Evolutionary conservation across 345 rosid species (phyloP), one percentile per base, ranked within the genome.

Genomic region (Isatis tinctoria): DNA sequence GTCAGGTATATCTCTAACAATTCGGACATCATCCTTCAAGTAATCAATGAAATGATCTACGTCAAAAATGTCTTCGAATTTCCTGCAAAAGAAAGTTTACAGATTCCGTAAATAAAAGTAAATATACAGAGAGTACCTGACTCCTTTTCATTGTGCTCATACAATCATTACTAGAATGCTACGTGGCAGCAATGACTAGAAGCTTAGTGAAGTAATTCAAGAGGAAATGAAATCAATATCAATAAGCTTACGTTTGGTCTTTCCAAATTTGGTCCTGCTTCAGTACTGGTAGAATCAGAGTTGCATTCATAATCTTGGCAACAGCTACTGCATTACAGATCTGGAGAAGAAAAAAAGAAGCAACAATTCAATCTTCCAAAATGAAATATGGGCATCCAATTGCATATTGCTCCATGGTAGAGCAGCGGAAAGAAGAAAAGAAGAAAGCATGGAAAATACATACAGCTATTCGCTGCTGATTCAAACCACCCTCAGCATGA

Each of bases 181-280:
- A 37, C 28, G 70, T 26, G 11, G 66, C 47, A 44, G 8, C 24
- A 33, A n/a, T 18, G 7, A 13, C 16, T 30, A 70, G 54, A 57
- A 51, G 28, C 43, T 40, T 27, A 65, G 43, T 40, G 18, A 57
- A 59, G 18, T 20, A 32, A 32, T 6, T 27, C 3, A 32, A 60
- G 57, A 44, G 28, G 13, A 57, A 16, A 36, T 27, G 30, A 62
- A 61, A 26, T 30, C 36, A 59, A 51, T 16, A 62, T 44, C 33
- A 6, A 57, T n/a, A 10, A 74, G 74, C 92, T 69, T 68, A 96
- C 97, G 99, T 96, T 79, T 93, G 97, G 80, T 96, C 99, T 75
- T 96, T 92, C 99, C 99, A 92, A 74, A 96, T 96, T 79, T 96
- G 99, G 76, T 96, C 99, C 81, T 96, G 99, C 90, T 96, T 96